A percentile compares a stretch with the other conserved stretches of the same genome.
Evolutionary conservation across 2,329 filamentous ascomycete species (phyloP).

Genomic region (Phoma sp.): DNA sequence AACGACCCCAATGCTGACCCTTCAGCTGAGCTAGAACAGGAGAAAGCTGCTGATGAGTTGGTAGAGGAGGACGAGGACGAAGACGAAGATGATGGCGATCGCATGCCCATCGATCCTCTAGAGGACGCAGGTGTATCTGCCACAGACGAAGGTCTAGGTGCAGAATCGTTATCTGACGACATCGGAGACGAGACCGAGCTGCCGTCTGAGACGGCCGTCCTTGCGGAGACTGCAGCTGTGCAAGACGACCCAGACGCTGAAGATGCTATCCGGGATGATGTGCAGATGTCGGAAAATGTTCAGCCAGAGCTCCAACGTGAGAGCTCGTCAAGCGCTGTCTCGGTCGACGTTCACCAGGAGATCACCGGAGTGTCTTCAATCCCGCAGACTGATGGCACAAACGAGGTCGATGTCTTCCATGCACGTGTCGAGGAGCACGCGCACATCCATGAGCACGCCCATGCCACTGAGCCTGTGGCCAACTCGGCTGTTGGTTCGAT

Average conservation of each 20-base stretch:
- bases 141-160: background rate
- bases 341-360: conserved; percentile 3
- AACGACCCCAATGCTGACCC: background rate
- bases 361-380: conserved; percentile 2
- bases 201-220: conserved; percentile 9
- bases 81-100: background rate
- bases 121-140: background rate
- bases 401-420: background rate
- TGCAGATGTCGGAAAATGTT: background rate
- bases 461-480: background rate
- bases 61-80: background rate
- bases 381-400: conserved; percentile 8
- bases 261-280: background rate
- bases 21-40: background rate
- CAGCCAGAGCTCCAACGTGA: background rate
- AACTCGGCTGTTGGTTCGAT: background rate
- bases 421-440: conserved; percentile 4
- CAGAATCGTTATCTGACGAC: background rate
- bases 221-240: conserved; percentile 10
- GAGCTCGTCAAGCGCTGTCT: background rate
- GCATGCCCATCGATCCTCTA: background rate
- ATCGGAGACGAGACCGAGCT: conserved; percentile 7
- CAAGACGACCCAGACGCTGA: conserved; percentile 1
- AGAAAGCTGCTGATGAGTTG: background rate
- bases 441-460: background rate